Base-by-base conservation (phyloP, 2,329 filamentous ascomycete genomes). In the Arthrobotrys sinensis region DNA sequence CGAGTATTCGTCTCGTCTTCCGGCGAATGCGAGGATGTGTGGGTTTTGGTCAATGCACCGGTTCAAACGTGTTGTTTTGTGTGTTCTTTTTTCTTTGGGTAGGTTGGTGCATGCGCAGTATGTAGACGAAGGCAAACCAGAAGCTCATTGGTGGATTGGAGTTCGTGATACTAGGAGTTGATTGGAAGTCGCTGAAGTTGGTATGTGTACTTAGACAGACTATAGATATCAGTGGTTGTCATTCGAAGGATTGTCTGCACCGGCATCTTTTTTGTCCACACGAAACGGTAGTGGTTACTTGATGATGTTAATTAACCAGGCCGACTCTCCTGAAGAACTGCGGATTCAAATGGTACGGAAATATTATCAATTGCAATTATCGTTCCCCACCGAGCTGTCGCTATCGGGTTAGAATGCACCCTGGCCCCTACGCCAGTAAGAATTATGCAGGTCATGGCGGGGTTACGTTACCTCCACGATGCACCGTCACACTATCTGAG, bases 401-500 rank as follows among this genome's bases (percentile, higher is more conserved):
- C 34, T 60, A 43, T 60, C 64, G 64, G 36, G 46, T 55, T 55
- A 43, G 21, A 28, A 65, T 24, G 6, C 12, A 68, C 71, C 71
- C 71, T 24, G 71, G 71, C 55, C 71, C 71, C 28, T 76, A 76
- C 71, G 11, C 32, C 24, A 76, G 71, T 57, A 46, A 48, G 55
- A 67, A 65, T 40, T 24, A 76, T 76, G 72, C 72, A 76, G 64
- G 71, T 76, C 60, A 73, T 66, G 62, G 70, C 70, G 70, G 70
- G 70, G 70, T 66, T 63, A 67, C 34, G 67, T 53, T 70, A 71
- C 53, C 55, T 50, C 55, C 24, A 36, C 57, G n/a, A n/a, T 45
- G 68, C 70, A 67, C n/a, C 62, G 12, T 68, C 40, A 45, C 52
- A 53, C 36, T 40, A 40, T 52, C 38, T 46, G 14, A 38, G 40